Evolutionary conservation across 768 basidiomycete genomes (phyloP).

Genomic region (Galerina sulciceps): DNA sequence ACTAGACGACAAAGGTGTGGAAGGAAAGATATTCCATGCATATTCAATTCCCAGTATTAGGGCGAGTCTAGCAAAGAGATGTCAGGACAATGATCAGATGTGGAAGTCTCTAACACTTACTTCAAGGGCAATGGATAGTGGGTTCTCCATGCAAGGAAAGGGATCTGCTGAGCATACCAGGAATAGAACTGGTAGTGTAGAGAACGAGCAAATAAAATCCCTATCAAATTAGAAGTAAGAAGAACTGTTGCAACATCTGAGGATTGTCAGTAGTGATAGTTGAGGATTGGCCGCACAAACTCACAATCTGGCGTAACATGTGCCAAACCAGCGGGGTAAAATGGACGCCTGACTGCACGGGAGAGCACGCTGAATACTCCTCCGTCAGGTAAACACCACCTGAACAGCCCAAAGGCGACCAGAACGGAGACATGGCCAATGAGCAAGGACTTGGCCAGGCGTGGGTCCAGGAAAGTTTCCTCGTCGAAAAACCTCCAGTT

Average conservation of each 20-base stretch:
- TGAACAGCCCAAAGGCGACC: slow-evolving; percentile 65
- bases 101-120: slow-evolving; percentile 43
- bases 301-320: slow-evolving; percentile 68
- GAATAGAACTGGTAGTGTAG: slow-evolving; percentile 98
- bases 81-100: too few relatives aligned
- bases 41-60: slow-evolving; percentile 74
- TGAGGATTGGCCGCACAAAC: slow-evolving; percentile 22
- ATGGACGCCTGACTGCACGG: slow-evolving; percentile 57
- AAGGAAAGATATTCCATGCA: slow-evolving; percentile 89
- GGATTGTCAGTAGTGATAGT: slow-evolving; percentile 1
- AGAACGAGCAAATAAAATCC: slow-evolving; percentile 90
- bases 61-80: slow-evolving; percentile 47
- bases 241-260: slow-evolving; percentile 80
- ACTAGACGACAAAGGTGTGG: slow-evolving; percentile 68
- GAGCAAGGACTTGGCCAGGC: slow-evolving; percentile 67
- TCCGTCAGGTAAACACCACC: slow-evolving; percentile 80
- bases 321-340: slow-evolving; percentile 46
- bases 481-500: slow-evolving; percentile 93
- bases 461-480: slow-evolving; percentile 68
- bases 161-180: slow-evolving; percentile 94
- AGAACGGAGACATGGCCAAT: slow-evolving; percentile 66
- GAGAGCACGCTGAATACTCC: slow-evolving; percentile 60
- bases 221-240: slow-evolving; percentile 91
- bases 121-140: slow-evolving; percentile 63
- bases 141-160: slow-evolving; percentile 81